These are phyloP conservation scores for Chaetomium tenue DNA, from an alignment of 495 filamentous ascomycete species.

Conservation along the genomic window DNA sequence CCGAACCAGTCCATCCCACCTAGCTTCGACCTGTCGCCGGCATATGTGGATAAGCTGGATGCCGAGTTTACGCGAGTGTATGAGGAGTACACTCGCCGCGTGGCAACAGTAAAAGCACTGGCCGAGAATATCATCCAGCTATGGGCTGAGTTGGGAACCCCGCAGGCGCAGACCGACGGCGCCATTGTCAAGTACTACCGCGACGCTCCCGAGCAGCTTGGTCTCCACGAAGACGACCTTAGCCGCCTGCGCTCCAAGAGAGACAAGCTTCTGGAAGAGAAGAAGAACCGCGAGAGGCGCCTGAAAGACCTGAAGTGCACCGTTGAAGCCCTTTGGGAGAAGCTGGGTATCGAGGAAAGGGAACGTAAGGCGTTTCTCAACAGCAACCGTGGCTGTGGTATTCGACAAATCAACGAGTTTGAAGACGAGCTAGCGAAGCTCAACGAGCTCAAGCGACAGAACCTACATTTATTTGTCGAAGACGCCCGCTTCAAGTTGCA, in stretches of 20 bases:
- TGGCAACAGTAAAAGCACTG: slow-evolving; percentile 68
- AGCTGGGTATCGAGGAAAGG: slow-evolving; percentile 73
- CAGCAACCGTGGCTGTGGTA: slow-evolving; percentile 68
- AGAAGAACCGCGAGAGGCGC: slow-evolving; percentile 77
- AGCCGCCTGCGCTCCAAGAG: slow-evolving; percentile 65
- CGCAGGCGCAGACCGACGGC: slow-evolving; percentile 86
- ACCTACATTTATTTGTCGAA: slow-evolving; percentile 91
- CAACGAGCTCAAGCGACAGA: slow-evolving; percentile 90
- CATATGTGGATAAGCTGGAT: slow-evolving; percentile 85
- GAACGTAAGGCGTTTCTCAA: slow-evolving; percentile 81
- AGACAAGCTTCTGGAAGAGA: slow-evolving; percentile 90
- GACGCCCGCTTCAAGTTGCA: slow-evolving; percentile 86
- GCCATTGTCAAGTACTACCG: slow-evolving; percentile 84
- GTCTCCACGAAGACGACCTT: slow-evolving; percentile 83
- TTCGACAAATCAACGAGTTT: slow-evolving; percentile 88
- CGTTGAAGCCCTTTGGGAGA: slow-evolving; percentile 85
- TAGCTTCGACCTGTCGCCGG: slow-evolving; percentile 81
- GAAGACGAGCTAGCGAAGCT: slow-evolving; percentile 83
- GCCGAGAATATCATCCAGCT: slow-evolving; percentile 86
- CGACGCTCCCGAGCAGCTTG: slow-evolving; percentile 87
- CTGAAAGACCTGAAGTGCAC: slow-evolving; percentile 70
- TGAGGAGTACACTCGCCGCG: slow-evolving; percentile 84
- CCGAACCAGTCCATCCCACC: slow-evolving; percentile 71
- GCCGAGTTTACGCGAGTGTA: slow-evolving; percentile 90
- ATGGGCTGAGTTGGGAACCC: slow-evolving; percentile 92